phyloP scores from a whole-genome alignment of 805 yeast species.

The Wickerhamomyces silvicola region DNA sequence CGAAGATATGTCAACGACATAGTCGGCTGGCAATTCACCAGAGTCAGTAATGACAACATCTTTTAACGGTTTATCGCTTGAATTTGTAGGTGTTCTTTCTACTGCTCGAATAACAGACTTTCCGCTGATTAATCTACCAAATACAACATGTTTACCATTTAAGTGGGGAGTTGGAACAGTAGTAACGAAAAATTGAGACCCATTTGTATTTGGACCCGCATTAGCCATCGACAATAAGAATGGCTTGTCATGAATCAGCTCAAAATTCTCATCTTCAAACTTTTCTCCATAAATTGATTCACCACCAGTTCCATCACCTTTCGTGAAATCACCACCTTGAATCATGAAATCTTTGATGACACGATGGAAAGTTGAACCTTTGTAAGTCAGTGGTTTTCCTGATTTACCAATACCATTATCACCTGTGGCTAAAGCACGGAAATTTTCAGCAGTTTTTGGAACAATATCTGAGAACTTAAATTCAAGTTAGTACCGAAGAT shows the following conservation, averaged over 20 bases:
- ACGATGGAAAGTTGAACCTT: constrained; percentile 88
- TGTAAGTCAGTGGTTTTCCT: constrained; percentile 67
- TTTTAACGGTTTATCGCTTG: constrained; percentile 61
- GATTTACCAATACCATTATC: constrained; percentile 61
- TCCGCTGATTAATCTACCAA: constrained; percentile 83
- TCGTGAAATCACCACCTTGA: constrained; percentile 93
- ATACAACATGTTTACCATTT: constrained; percentile 94
- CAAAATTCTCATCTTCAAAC: constrained; percentile 87
- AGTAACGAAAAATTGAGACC: constrained; percentile 92
- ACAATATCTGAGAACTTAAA: constrained; percentile 51
- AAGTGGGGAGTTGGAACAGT: constrained; percentile 91
- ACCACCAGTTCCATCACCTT: constrained; percentile 70
- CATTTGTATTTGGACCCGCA: constrained; percentile 93
- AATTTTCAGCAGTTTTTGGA: constrained; percentile 87
- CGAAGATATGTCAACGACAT: constrained; percentile 35
- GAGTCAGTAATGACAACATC: constrained; percentile 71
- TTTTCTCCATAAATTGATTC: constrained; percentile 79
- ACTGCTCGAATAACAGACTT: constrained; percentile 73
- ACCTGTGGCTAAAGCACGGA: constrained; percentile 84
- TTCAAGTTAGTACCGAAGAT: neutral
- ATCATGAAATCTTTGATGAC: constrained; percentile 86
- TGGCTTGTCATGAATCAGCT: constrained; percentile 71
- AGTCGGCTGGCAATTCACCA: constrained; percentile 68
- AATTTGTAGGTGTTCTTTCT: constrained; percentile 63
- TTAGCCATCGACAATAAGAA: constrained; percentile 94